Percentiles rank a stretch among this genome's conserved stretches.
phyloP scores from a whole-genome alignment of 306 rosid genomes.

The Rubus idaeus region DNA sequence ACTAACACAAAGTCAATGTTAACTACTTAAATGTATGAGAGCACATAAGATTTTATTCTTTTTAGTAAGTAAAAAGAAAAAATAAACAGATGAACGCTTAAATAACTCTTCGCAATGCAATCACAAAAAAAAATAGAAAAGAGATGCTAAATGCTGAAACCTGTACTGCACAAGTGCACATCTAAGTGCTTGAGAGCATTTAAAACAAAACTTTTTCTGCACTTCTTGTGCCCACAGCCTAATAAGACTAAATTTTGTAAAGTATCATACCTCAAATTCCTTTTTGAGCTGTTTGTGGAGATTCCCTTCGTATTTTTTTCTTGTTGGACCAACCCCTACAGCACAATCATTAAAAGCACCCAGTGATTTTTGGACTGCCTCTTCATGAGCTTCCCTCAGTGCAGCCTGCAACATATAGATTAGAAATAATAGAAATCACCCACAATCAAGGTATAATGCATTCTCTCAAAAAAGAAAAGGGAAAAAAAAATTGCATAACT shows the following conservation, averaged over 20 bases:
- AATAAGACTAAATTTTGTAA: not conserved
- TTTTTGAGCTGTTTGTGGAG: conserved; percentile 71
- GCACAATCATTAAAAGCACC: conserved; percentile 73
- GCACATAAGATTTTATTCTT: not conserved
- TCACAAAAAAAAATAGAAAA: not conserved
- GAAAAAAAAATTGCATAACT: conserved; percentile 18
- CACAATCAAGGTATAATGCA: conserved; percentile 21
- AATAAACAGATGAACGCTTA: no score
- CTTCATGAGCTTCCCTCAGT: conserved; percentile 88
- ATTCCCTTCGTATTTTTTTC: conserved; percentile 76
- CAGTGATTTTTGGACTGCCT: conserved; percentile 74
- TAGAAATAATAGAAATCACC: conserved; percentile 23
- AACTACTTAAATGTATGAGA: not conserved
- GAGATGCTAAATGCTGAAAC: no score
- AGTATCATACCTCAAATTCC: conserved; percentile 71
- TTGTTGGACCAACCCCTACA: conserved; percentile 79
- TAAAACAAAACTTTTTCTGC: not conserved
- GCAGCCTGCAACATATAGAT: conserved; percentile 54
- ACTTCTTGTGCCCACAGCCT: not conserved
- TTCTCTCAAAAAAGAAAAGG: not conserved
- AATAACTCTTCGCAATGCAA: not conserved
- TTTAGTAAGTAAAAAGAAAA: no score
- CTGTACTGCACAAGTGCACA: not conserved
- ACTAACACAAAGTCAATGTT: not conserved
- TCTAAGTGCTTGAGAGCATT: not conserved